Base-by-base conservation (phyloP, 2,329 filamentous ascomycete genomes). In the Hypoxylon sp. region DNA sequence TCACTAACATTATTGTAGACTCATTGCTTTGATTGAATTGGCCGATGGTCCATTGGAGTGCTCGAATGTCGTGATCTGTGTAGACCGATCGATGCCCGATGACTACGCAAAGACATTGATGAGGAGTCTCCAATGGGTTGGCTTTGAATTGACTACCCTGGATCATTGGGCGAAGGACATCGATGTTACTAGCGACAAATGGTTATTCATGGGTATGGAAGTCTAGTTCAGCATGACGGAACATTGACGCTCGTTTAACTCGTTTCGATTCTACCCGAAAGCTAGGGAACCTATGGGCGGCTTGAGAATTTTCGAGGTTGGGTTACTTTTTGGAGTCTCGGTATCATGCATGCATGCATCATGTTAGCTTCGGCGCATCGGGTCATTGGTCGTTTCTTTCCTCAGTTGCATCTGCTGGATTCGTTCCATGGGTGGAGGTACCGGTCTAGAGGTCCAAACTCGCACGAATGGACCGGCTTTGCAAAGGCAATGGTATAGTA, bases 151-250 rank as follows among this genome's bases (percentile, higher is more conserved):
- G 72, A 90, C 89, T 54, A 95, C 92, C 24, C 85, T 98, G 47
- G 91, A 94, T 73, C 87, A 89, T 73, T 97, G 93, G 91, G 87
- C 88, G 15, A 82, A 85, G 50, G 84, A 85, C 42, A 78, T 86
- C 60, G 88, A 92, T 70, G 86, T 91, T 58, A 89, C 92, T 55
- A 97, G 93, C 82, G 83, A 89, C 57, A 86, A 86, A 75, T 98
- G 94, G 94, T 80, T 97, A 65, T 93, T 97, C 78, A 89, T 97
- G 85, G 90, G 90, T 70, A 96, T 97, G 89, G 94, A 97, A 79
- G 83, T 95, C 65, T 97, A 73, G 69, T 19, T 27, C 51, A 67
- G 60, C 66, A 47, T 71, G 73, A 68, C 52, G 17, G 21, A 32
- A 37, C 44, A n/a, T 47, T 29, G 42, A 58, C 59, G 24, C 31